Percentiles rank a stretch among this genome's conserved stretches.
Conservation (phyloP, 129 eudicot genomes). For the Saussurea involucrata region DNA sequence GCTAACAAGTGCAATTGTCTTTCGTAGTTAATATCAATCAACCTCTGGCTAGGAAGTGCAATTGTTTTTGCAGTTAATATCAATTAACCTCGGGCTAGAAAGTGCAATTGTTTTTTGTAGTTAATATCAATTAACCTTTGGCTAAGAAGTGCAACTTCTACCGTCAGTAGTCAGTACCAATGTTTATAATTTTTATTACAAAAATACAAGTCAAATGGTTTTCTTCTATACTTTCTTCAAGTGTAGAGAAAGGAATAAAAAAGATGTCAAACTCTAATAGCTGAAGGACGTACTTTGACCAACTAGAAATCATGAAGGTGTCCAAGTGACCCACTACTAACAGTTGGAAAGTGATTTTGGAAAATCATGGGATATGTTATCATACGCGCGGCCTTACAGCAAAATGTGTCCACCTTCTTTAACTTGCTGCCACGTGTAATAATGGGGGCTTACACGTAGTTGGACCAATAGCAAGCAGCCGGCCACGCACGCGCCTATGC, state of each 20-base stretch:
- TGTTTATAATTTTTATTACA: background rate
- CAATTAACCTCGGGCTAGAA: too few species aligned
- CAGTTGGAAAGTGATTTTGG: constrained; percentile 3
- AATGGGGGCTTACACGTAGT: constrained; percentile 11
- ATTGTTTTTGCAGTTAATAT: too few species aligned
- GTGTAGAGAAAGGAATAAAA: background rate
- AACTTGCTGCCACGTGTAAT: constrained; percentile 14
- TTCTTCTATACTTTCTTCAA: background rate
- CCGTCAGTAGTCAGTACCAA: background rate
- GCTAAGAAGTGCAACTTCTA: background rate
- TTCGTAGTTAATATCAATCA: background rate
- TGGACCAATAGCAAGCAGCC: constrained; percentile 33
- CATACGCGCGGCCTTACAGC: constrained; percentile 13
- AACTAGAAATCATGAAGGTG: constrained; percentile 5
- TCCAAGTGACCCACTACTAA: background rate
- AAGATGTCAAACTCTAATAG: background rate
- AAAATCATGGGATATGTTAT: background rate
- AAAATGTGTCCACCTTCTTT: background rate
- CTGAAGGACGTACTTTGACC: background rate
- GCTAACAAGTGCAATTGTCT: background rate
- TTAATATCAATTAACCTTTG: background rate
- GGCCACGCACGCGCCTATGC: constrained; percentile 16
- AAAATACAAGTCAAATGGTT: background rate
- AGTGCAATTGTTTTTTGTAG: background rate
- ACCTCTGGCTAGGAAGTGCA: background rate